These are phyloP conservation scores for Picochlorum costavermella DNA, from an alignment of 139 green algal species.

Conservation along the genomic window DNA sequence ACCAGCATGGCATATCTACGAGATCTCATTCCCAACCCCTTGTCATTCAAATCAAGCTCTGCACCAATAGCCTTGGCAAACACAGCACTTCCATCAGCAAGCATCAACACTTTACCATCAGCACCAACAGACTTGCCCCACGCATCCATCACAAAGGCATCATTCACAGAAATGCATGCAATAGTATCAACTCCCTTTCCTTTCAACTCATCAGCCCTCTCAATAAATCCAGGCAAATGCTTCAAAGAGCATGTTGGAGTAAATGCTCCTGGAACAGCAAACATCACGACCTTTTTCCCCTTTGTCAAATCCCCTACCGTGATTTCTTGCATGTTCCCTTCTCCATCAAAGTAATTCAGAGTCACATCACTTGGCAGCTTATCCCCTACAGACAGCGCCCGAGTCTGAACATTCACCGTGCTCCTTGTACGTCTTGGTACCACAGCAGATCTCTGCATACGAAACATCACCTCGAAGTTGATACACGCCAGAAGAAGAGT, in stretches of 20 bases:
- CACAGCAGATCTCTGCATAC: too few species aligned
- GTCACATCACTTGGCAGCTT: slow-evolving; percentile 46
- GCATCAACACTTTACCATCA: slow-evolving; percentile 85
- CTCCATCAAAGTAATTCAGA: slow-evolving; percentile 81
- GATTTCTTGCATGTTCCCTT: slow-evolving; percentile 84
- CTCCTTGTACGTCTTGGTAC: not conserved
- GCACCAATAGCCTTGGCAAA: slow-evolving; percentile 80
- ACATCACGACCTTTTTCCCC: slow-evolving; percentile 91
- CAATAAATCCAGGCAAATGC: slow-evolving; percentile 85
- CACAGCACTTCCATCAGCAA: slow-evolving; percentile 80
- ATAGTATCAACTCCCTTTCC: slow-evolving; percentile 86
- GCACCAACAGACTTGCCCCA: slow-evolving; percentile 84
- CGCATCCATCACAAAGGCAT: slow-evolving; percentile 94
- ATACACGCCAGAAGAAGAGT: too few species aligned
- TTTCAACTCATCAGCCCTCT: slow-evolving; percentile 88
- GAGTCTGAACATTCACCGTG: not conserved
- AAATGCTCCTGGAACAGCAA: slow-evolving; percentile 86
- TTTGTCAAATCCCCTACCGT: slow-evolving; percentile 64
- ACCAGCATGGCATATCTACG: slow-evolving; percentile 85
- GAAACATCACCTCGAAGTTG: too few species aligned
- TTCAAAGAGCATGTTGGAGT: slow-evolving; percentile 88
- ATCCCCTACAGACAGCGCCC: not conserved
- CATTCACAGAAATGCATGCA: slow-evolving; percentile 91
- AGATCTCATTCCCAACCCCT: slow-evolving; percentile 77
- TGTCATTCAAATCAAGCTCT: slow-evolving; percentile 87